Evolutionary conservation across 441 rosid genomes (phyloP).

Genomic region (Arabidopsis hybrid): DNA sequence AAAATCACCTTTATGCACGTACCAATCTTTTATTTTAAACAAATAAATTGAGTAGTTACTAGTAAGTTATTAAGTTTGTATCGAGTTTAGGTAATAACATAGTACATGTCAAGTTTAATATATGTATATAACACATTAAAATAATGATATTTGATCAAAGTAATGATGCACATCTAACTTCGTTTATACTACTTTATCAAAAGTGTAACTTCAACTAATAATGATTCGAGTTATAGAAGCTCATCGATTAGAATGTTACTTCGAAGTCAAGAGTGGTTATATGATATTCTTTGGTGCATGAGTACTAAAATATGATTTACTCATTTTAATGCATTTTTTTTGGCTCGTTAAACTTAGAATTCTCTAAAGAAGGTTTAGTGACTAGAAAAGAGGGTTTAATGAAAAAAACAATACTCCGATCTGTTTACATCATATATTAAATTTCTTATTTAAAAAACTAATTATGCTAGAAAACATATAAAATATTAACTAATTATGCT

Average conservation of each 20-base stretch:
- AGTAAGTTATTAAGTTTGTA: not conserved
- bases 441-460: not conserved
- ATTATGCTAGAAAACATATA: not conserved
- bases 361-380: not conserved
- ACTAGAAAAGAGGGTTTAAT: slow-evolving; percentile 2
- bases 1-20: slow-evolving; percentile 29
- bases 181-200: slow-evolving; percentile 27
- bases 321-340: not conserved
- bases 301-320: slow-evolving; percentile 12
- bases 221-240: slow-evolving; percentile 33
- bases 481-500: not conserved
- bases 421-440: not conserved
- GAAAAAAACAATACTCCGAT: not conserved
- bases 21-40: not conserved
- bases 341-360: not conserved
- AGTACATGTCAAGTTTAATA: not conserved
- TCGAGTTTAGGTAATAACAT: not conserved
- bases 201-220: slow-evolving; percentile 29
- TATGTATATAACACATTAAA: slow-evolving; percentile 18
- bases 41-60: slow-evolving; percentile 26
- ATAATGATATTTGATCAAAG: slow-evolving; percentile 16
- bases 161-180: slow-evolving; percentile 35
- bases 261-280: slow-evolving; percentile 42
- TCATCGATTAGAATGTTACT: slow-evolving; percentile 39
- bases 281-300: slow-evolving; percentile 4